phyloP scores from a whole-genome alignment of 768 basidiomycete genomes.

The Leccinum incarnatum region DNA sequence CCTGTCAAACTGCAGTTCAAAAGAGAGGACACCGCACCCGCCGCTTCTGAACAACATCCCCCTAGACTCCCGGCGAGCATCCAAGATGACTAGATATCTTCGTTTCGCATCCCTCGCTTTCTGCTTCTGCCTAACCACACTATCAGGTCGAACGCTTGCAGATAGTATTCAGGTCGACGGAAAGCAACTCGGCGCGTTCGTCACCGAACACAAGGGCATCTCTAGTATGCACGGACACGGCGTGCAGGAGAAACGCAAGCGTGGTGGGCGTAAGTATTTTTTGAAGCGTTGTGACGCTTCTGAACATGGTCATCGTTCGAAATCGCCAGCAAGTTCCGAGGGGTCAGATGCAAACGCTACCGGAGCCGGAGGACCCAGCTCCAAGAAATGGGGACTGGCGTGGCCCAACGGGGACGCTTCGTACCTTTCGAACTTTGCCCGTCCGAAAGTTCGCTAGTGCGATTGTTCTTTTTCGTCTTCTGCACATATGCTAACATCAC shows the following conservation, averaged over 20 bases:
- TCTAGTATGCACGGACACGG: not conserved
- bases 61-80: not conserved
- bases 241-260: constrained; percentile 16
- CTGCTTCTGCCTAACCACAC: constrained; percentile 8
- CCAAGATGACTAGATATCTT: constrained; percentile 12
- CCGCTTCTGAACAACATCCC: not conserved
- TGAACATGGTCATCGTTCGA: constrained; percentile 5
- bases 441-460: constrained; percentile 43
- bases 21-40: not conserved
- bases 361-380: not conserved
- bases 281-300: constrained; percentile 19
- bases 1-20: not conserved
- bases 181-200: constrained; percentile 1
- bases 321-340: not conserved
- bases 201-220: not conserved
- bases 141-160: constrained; percentile 5
- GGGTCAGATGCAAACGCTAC: not conserved
- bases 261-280: constrained; percentile 11
- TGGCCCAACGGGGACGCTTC: constrained; percentile 60
- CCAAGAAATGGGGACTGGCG: constrained; percentile 59
- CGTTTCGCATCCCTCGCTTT: constrained; percentile 8
- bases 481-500: not conserved
- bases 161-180: not conserved
- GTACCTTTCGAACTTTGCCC: constrained; percentile 50
- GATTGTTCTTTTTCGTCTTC: constrained; percentile 12